phyloP scores from a whole-genome alignment of 345 rosid species.

The Fremontodendron californicum region DNA sequence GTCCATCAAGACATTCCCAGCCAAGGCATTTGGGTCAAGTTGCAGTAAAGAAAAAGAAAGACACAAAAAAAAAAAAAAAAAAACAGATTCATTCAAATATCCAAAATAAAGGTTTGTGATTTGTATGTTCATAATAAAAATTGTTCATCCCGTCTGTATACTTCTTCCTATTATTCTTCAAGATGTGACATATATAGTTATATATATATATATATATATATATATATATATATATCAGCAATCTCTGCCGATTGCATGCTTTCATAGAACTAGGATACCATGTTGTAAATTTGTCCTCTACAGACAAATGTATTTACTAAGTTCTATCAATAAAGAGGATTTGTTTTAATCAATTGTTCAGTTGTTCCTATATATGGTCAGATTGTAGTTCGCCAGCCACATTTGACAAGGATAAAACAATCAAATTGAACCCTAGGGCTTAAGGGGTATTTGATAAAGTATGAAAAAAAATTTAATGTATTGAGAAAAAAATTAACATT shows the following conservation, averaged over 20 bases:
- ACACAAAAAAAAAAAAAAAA: background rate
- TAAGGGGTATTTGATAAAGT: too few relatives aligned
- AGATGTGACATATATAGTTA: too few relatives aligned
- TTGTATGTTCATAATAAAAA: background rate
- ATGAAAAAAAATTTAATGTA: too few relatives aligned
- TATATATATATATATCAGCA: background rate
- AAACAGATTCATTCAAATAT: background rate
- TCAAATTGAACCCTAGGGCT: too few relatives aligned
- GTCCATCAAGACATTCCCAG: conserved; percentile 69
- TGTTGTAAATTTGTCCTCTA: background rate
- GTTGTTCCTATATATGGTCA: too few relatives aligned
- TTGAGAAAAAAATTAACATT: too few relatives aligned
- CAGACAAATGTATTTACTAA: background rate
- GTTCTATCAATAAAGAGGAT: background rate
- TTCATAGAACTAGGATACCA: background rate
- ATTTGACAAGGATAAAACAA: too few relatives aligned
- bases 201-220: too few relatives aligned
- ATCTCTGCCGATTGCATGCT: background rate
- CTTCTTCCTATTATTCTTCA: background rate
- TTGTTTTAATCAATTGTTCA: background rate
- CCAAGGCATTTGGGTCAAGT: conserved; percentile 61
- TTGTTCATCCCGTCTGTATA: background rate
- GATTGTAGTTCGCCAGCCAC: too few relatives aligned
- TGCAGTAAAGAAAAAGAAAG: conserved; percentile 15
- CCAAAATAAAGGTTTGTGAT: background rate